These are phyloP conservation scores for Trichosporon faecale DNA, from an alignment of 1,284 basidiomycete genomes.

Conservation along the genomic window DNA sequence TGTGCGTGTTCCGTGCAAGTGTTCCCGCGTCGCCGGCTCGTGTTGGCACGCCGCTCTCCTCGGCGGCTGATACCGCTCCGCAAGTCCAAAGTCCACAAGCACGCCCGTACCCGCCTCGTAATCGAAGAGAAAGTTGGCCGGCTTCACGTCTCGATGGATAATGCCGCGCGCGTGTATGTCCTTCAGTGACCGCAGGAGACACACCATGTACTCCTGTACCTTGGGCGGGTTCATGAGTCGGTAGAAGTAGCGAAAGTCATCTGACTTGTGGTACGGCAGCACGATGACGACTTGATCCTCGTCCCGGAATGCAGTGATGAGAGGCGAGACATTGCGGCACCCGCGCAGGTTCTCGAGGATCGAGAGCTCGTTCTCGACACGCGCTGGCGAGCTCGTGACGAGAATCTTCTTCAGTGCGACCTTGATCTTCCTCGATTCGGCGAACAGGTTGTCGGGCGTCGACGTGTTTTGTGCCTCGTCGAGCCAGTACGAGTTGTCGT, in stretches of 20 bases:
- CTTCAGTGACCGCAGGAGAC: constrained; percentile 82
- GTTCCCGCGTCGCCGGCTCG: constrained; percentile 59
- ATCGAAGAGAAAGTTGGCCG: constrained; percentile 96
- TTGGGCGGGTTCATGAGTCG: constrained; percentile 47
- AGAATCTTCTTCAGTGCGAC: constrained; percentile 97
- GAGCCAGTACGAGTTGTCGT: constrained; percentile 80
- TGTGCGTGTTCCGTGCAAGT: constrained; percentile 63
- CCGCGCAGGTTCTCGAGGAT: constrained; percentile 77
- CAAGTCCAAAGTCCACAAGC: constrained; percentile 92
- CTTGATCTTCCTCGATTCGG: constrained; percentile 55
- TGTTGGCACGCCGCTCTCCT: constrained; percentile 64
- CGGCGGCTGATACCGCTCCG: constrained; percentile 59
- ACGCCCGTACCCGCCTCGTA: constrained; percentile 77
- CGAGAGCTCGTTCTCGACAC: constrained; percentile 91
- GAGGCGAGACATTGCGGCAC: constrained; percentile 78
- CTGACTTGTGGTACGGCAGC: constrained; percentile 89
- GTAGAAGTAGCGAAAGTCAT: constrained; percentile 72
- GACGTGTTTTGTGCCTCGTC: constrained; percentile 54
- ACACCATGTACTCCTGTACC: constrained; percentile 84
- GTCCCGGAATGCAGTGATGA: constrained; percentile 90
- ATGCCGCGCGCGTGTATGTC: constrained; percentile 85
- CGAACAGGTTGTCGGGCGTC: constrained; percentile 9
- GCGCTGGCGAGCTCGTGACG: constrained; percentile 86
- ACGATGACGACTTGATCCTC: constrained; percentile 91
- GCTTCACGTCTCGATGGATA: constrained; percentile 97